phyloP scores from a whole-genome alignment of 1,284 basidiomycete genomes.

The Cronartium ribicola region DNA sequence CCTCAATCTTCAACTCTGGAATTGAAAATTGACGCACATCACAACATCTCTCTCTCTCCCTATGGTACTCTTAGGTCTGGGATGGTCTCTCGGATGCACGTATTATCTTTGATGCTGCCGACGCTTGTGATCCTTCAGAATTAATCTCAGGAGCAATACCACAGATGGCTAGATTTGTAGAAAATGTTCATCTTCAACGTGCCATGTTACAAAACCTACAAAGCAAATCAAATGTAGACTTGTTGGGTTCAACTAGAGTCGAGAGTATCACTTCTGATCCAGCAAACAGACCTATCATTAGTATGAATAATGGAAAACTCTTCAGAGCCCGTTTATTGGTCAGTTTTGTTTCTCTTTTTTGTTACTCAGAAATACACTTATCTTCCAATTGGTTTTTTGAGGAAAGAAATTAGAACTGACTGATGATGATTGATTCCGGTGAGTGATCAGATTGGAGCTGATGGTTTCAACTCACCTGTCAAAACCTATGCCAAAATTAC shows the following conservation, averaged over 20 bases:
- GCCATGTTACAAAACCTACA: constrained; percentile 61
- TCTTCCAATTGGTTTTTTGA: neutral
- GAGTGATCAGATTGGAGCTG: constrained; percentile 73
- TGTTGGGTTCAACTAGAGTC: constrained; percentile 47
- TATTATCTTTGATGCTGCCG: constrained; percentile 64
- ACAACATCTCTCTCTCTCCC: neutral
- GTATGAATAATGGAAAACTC: constrained; percentile 62
- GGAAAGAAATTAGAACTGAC: neutral
- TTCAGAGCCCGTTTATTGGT: constrained; percentile 70
- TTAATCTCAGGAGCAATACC: constrained; percentile 51
- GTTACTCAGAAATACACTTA: neutral
- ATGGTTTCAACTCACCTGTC: constrained; percentile 92
- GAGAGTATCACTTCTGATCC: constrained; percentile 45
- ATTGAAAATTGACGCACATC: neutral
- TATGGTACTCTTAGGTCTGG: constrained; percentile 60
- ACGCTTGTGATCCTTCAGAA: constrained; percentile 54
- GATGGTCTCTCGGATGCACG: constrained; percentile 77
- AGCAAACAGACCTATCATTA: constrained; percentile 65
- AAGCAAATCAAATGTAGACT: constrained; percentile 50
- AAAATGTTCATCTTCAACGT: constrained; percentile 84
- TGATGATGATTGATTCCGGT: neutral
- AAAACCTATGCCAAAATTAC: constrained; percentile 78
- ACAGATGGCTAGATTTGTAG: constrained; percentile 72
- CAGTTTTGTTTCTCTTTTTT: constrained; percentile 46
- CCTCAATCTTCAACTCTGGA: neutral